A percentile compares a stretch with the other conserved stretches of the same genome.
phyloP scores from a whole-genome alignment of 2,329 filamentous ascomycete species.

The Cladophialophora yegresii region DNA sequence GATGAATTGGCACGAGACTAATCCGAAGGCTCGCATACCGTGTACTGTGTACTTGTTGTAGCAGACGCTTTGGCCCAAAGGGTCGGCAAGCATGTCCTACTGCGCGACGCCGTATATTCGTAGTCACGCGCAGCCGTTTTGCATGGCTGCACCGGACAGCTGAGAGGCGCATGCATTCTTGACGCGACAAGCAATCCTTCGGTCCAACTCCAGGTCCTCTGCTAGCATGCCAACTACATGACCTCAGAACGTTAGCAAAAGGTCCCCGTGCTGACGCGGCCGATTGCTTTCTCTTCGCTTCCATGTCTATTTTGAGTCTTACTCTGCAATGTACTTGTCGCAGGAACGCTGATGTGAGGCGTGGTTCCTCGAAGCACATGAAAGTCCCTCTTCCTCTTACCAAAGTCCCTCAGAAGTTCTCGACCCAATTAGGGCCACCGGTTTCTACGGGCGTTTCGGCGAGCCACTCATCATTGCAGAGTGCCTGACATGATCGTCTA shows the following conservation, averaged over 20 bases:
- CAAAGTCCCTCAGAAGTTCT: constrained; percentile 10
- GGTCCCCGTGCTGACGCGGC: constrained; percentile 16
- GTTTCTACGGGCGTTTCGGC: constrained; percentile 1
- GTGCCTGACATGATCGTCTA: constrained; percentile 25
- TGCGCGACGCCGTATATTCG: background rate
- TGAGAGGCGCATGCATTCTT: constrained; percentile 1
- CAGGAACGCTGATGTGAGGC: constrained; percentile 15
- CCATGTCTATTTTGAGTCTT: background rate
- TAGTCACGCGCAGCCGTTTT: background rate
- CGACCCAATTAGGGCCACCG: constrained; percentile 8
- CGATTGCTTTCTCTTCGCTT: background rate
- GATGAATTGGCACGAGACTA: background rate
- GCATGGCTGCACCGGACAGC: constrained; percentile 4
- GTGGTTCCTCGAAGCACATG: background rate
- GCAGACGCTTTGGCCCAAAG: background rate
- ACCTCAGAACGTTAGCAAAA: background rate
- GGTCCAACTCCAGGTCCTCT: constrained; percentile 14
- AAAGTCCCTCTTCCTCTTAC: constrained; percentile 10
- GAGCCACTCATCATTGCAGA: constrained; percentile 26
- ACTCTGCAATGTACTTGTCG: constrained; percentile 17
- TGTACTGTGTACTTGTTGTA: background rate
- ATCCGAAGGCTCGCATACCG: background rate
- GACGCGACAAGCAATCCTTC: constrained; percentile 26
- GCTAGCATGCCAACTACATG: background rate
- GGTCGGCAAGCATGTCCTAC: background rate